Evolutionary conservation across 192 early-diverging fungal genomes (phyloP), one percentile per base, ranked within the genome.

Genomic region (Podochytrium sp.): DNA sequence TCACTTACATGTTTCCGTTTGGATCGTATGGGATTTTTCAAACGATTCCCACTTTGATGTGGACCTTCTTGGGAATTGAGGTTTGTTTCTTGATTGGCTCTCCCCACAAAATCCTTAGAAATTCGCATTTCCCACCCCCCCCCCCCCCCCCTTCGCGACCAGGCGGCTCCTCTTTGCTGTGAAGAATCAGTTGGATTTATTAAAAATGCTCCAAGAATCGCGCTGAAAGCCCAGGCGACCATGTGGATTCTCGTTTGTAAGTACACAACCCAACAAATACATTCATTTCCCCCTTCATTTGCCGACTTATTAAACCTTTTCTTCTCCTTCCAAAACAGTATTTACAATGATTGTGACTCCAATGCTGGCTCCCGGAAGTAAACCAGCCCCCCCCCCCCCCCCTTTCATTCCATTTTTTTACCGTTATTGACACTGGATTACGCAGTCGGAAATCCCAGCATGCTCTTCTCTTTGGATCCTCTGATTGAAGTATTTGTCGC

Each of bases 1-100:
- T n/a, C n/a, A n/a, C n/a, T 47, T 47, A 47, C 43, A 57, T 57
- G 55, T 57, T 57, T 57, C 55, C 55, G 29, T 57, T 57, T 57
- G 55, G 55, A 25, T 16, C 14, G 7, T 16, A 25, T 25, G 55
- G 55, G 6, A 57, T 57, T 27, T 57, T 57, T 57, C 55, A 57
- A 27, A 57, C 55, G 6, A 57, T 57, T n/a, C 55, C 55, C 7
- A 57, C 55, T 57, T 57, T 57, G 55, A 57, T 57, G 55, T 57
- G 55, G 55, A 57, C 55, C 14, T 57, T 57, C 29, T n/a, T 57
- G 29, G 55, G 55, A 10, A 57, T 57, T 57, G 55, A 57, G 55
- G 55, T 57, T n/a, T 57, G 6, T 27, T n/a, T 57, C 27, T 27
- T 57, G 10, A 7, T 27, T 57, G 6, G 55, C 16, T 57, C 7